Conservation (phyloP, 106 monocot species). For the Dioscorea dumetorum region DNA sequence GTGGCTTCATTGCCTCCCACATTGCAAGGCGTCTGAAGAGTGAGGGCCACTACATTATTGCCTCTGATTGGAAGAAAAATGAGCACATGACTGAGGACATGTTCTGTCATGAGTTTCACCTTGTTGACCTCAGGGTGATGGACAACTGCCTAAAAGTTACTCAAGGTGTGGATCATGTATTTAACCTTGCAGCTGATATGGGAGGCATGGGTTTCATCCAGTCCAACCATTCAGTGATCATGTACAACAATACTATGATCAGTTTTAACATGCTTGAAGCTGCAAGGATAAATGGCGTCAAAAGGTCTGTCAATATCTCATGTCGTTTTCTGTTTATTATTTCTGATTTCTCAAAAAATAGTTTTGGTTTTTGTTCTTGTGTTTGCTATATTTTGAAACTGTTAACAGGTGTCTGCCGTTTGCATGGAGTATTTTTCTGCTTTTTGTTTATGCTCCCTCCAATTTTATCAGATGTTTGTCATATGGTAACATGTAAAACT, state of each 20-base stretch:
- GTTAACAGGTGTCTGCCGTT: too few relatives aligned
- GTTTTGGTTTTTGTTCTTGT: too few relatives aligned
- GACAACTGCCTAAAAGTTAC: conserved; percentile 89
- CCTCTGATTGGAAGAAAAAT: conserved; percentile 97
- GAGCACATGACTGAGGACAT: conserved; percentile 93
- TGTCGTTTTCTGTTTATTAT: too few relatives aligned
- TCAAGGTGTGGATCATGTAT: conserved; percentile 58
- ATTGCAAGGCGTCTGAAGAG: conserved; percentile 83
- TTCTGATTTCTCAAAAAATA: too few relatives aligned
- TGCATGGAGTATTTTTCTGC: too few relatives aligned
- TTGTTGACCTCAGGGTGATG: conserved; percentile 86
- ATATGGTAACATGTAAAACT: too few relatives aligned
- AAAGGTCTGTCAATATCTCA: conserved; percentile 41
- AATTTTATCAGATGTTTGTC: too few relatives aligned
- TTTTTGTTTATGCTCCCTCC: too few relatives aligned
- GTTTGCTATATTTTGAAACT: too few relatives aligned
- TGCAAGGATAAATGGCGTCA: conserved; percentile 75
- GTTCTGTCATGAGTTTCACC: conserved; percentile 92
- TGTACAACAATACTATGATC: conserved; percentile 98
- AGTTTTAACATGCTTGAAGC: conserved; percentile 96
- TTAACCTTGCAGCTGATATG: conserved; percentile 92
- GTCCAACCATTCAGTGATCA: conserved; percentile 89
- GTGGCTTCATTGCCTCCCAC: conserved; percentile 55
- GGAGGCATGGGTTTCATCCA: conserved; percentile 64
- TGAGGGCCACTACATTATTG: conserved; percentile 89